Conservation (phyloP, 495 filamentous ascomycete genomes). For the Aspergillus bridgeri region DNA sequence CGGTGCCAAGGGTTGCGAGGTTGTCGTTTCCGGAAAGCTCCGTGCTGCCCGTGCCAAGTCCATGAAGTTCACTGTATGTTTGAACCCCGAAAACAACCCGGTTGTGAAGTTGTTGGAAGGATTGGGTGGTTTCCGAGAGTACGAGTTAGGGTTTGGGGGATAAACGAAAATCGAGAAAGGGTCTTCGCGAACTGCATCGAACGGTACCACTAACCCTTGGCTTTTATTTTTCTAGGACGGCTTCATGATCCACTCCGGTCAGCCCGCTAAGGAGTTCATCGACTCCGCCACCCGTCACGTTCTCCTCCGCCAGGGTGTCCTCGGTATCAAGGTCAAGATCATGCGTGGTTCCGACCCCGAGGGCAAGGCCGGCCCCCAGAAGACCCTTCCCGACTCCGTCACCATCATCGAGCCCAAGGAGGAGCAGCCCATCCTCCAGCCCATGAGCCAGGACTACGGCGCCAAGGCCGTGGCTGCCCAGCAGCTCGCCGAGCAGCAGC, state of each 20-base stretch:
- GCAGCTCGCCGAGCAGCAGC: slow-evolving; percentile 73
- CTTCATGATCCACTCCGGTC: slow-evolving; percentile 99
- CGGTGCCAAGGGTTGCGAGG: slow-evolving; percentile 99
- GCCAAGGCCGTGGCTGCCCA: slow-evolving; percentile 89
- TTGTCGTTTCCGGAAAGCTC: slow-evolving; percentile 98
- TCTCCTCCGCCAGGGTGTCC: slow-evolving; percentile 97
- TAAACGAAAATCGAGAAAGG: neutral
- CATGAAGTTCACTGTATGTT: slow-evolving; percentile 98
- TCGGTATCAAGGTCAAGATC: slow-evolving; percentile 99
- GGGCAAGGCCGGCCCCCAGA: slow-evolving; percentile 95
- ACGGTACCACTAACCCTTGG: slow-evolving; percentile 3
- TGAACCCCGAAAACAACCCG: neutral
- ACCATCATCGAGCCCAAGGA: slow-evolving; percentile 99
- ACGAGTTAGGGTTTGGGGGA: neutral
- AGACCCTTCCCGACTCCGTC: slow-evolving; percentile 95
- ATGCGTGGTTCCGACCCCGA: slow-evolving; percentile 99
- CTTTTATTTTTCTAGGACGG: slow-evolving; percentile 60
- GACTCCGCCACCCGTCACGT: slow-evolving; percentile 97
- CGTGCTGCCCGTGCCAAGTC: slow-evolving; percentile 97
- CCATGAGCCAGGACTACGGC: slow-evolving; percentile 96
- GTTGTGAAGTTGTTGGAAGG: neutral
- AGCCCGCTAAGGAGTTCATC: slow-evolving; percentile 99
- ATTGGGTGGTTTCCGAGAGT: neutral
- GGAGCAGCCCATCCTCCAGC: slow-evolving; percentile 88
- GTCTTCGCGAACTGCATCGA: neutral